A percentile compares a stretch with the other conserved stretches of the same genome.
Evolutionary conservation across 371 early-diverging fungal genomes (phyloP).

Genomic region (Sporodiniella umbellata): DNA sequence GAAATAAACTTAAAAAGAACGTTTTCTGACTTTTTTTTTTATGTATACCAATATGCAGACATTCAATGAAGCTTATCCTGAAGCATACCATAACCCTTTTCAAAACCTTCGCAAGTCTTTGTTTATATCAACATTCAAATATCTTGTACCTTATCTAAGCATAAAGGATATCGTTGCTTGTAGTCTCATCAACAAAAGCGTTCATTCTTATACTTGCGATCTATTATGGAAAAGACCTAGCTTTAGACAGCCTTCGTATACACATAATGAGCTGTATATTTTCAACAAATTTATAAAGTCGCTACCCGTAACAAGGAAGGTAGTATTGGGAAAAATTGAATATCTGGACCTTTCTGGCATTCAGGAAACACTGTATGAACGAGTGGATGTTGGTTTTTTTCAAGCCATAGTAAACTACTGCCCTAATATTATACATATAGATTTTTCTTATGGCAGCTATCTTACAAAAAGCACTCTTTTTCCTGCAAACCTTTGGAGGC

Average conservation of each 20-base stretch:
- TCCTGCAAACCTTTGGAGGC: conserved; percentile 4
- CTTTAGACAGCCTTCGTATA: conserved; percentile 6
- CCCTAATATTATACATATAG: conserved; percentile 14
- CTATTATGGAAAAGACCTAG: conserved; percentile 1
- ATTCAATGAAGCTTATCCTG: background rate
- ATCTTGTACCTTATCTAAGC: conserved; percentile 1
- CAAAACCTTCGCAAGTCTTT: background rate
- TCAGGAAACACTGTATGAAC: conserved; percentile 30
- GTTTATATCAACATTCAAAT: background rate
- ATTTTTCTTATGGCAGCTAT: conserved; percentile 15
- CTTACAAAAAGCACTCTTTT: conserved; percentile 13
- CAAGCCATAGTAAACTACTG: conserved; percentile 10
- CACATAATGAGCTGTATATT: conserved; percentile 18
- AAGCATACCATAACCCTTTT: background rate
- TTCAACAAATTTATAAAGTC: conserved; percentile 23
- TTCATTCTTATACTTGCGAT: background rate
- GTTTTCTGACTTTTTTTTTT: background rate
- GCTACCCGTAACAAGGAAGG: conserved; percentile 11
- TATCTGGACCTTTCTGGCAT: conserved; percentile 21
- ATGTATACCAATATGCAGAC: background rate
- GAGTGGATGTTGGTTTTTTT: conserved; percentile 27
- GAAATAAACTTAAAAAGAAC: background rate
- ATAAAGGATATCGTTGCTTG: background rate
- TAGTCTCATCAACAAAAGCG: background rate
- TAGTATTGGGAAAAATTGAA: conserved; percentile 5